Conservation (phyloP, 2,329 filamentous ascomycete species). For the Cladophialophora chaetospira region DNA sequence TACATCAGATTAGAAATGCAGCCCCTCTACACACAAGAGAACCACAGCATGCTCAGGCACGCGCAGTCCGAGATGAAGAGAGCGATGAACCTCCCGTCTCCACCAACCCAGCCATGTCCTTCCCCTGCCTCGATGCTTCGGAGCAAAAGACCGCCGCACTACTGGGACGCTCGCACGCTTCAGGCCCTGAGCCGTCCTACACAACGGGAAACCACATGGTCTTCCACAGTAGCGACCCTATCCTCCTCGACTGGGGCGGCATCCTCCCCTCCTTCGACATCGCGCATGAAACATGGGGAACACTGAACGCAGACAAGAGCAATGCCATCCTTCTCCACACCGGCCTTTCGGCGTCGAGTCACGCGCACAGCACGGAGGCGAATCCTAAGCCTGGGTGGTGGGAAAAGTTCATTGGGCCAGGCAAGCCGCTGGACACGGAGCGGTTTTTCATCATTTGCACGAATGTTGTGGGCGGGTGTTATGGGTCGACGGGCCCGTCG, state of each 20-base stretch:
- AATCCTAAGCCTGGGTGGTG: constrained; percentile 96
- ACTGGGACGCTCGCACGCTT: constrained; percentile 59
- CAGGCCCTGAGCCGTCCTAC: constrained; percentile 90
- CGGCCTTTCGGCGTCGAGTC: constrained; percentile 92
- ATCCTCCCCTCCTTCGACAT: constrained; percentile 85
- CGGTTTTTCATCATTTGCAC: constrained; percentile 95
- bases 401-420: constrained; percentile 96
- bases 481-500: constrained; percentile 88
- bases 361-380: constrained; percentile 84
- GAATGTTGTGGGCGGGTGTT: constrained; percentile 94
- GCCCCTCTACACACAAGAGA: constrained; percentile 23
- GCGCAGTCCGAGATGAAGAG: constrained; percentile 28
- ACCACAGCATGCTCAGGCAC: constrained; percentile 28
- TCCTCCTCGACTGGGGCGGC: constrained; percentile 93
- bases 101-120: constrained; percentile 83
- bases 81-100: constrained; percentile 38
- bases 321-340: constrained; percentile 94
- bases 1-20: constrained; percentile 8
- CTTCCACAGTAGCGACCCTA: constrained; percentile 72
- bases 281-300: constrained; percentile 92
- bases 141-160: constrained; percentile 77
- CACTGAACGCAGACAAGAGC: constrained; percentile 73
- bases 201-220: constrained; percentile 81
- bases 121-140: constrained; percentile 84
- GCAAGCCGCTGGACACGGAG: constrained; percentile 79